These are phyloP conservation scores for Murraya koenigii DNA, from an alignment of 345 rosid species.

Conservation along the genomic window DNA sequence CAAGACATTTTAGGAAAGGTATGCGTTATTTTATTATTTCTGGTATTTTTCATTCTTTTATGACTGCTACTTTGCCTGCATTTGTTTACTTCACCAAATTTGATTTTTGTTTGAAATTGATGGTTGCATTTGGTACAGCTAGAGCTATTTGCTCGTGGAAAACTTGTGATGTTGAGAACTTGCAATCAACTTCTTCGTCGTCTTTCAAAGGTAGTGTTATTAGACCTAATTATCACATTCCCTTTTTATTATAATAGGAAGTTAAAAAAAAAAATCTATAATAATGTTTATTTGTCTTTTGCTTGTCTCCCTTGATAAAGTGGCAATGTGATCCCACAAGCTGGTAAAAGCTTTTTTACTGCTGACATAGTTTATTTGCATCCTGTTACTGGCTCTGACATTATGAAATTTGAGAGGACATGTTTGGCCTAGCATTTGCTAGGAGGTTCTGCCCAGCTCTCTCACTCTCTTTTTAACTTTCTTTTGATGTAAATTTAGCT, in stretches of 20 bases:
- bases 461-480: too few relatives aligned
- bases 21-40: slow-evolving; percentile 9
- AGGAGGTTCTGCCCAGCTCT: not conserved
- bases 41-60: slow-evolving; percentile 1
- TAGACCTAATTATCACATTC: not conserved
- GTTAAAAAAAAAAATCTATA: not conserved
- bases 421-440: not conserved
- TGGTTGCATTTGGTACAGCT: slow-evolving; percentile 43
- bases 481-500: too few relatives aligned
- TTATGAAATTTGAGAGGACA: not conserved
- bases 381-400: too few relatives aligned
- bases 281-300: not conserved
- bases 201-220: slow-evolving; percentile 69
- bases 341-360: not conserved
- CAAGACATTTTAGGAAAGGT: slow-evolving; percentile 96
- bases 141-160: slow-evolving; percentile 99
- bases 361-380: not conserved
- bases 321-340: not conserved
- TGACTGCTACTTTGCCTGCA: not conserved
- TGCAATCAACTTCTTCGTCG: slow-evolving; percentile 99
- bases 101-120: slow-evolving; percentile 8
- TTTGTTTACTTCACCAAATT: slow-evolving; percentile 2
- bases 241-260: not conserved
- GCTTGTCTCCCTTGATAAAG: not conserved
- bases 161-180: slow-evolving; percentile 98